Percentiles rank a stretch among this genome's conserved stretches.
phyloP scores from a whole-genome alignment of 441 rosid genomes.

The Pelargonium myrrhifolium region DNA sequence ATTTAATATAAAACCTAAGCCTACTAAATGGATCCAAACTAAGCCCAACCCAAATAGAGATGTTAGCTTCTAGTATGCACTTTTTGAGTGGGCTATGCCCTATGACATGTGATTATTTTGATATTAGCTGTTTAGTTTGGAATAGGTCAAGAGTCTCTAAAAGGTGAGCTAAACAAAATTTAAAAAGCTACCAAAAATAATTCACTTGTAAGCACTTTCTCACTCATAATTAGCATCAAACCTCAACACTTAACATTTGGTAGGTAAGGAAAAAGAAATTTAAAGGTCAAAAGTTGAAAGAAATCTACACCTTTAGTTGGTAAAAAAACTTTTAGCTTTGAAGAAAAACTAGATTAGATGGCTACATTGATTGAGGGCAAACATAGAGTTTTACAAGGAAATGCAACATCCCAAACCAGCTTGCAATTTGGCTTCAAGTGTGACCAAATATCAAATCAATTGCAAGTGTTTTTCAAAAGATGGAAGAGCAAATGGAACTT shows the following conservation, averaged over 20 bases:
- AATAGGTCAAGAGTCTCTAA: no score
- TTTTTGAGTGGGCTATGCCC: no score
- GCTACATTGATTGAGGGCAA: not conserved
- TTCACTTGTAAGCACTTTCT: no score
- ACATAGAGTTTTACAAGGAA: not conserved
- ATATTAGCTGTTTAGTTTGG: no score
- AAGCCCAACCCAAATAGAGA: no score
- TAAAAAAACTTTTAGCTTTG: not conserved
- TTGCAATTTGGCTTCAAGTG: not conserved
- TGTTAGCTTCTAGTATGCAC: no score
- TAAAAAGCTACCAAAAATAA: no score
- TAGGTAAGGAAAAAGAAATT: not conserved
- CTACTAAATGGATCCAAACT: no score
- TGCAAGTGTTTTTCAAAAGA: not conserved
- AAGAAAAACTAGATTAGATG: not conserved
- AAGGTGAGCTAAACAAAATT: no score
- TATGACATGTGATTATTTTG: no score
- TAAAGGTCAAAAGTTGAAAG: not conserved
- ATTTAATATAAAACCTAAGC: no score
- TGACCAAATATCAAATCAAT: not conserved
- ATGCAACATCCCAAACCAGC: not conserved
- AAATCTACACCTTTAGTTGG: not conserved
- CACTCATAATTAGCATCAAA: not conserved
- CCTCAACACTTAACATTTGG: not conserved
- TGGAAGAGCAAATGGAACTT: not conserved